These are phyloP conservation scores for Alternaria sp. DNA, from an alignment of 2,329 filamentous ascomycete genomes.

Conservation along the genomic window DNA sequence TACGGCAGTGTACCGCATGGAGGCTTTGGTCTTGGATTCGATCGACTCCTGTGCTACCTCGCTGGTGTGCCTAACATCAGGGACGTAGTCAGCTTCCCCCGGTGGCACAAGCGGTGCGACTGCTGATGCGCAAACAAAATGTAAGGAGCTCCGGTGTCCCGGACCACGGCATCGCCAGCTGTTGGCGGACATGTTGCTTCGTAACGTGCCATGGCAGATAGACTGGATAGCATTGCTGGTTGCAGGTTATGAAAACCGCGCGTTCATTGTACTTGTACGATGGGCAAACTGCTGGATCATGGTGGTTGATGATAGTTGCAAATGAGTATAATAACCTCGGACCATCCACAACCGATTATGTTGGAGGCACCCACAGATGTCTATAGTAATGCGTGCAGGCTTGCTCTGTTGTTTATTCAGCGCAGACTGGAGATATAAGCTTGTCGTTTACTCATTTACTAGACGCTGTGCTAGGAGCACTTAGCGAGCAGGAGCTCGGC, in stretches of 20 bases:
- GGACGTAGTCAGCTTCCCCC: slow-evolving; percentile 86
- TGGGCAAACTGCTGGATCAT: slow-evolving; percentile 20
- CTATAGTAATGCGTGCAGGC: background rate
- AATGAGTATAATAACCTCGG: background rate
- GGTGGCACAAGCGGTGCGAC: slow-evolving; percentile 69
- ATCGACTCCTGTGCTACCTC: slow-evolving; percentile 84
- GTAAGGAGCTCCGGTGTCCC: slow-evolving; percentile 11
- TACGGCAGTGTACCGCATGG: slow-evolving; percentile 94
- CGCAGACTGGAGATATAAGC: background rate
- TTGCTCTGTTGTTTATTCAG: background rate
- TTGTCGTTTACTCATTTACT: background rate
- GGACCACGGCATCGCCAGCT: slow-evolving; percentile 14
- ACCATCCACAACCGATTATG: background rate
- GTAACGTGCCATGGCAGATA: slow-evolving; percentile 16
- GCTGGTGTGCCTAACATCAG: slow-evolving; percentile 82
- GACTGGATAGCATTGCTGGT: slow-evolving; percentile 14
- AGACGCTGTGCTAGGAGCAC: background rate
- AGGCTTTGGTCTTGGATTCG: slow-evolving; percentile 90
- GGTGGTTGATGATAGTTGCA: background rate
- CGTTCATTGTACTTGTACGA: slow-evolving; percentile 31
- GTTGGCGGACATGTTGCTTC: slow-evolving; percentile 9
- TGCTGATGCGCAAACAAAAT: slow-evolving; percentile 46
- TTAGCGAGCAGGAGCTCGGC: background rate
- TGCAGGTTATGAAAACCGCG: slow-evolving; percentile 9
- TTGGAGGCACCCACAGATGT: background rate